Base-by-base conservation (phyloP, 805 yeast species). In the Huiozyma naganishii region DNA sequence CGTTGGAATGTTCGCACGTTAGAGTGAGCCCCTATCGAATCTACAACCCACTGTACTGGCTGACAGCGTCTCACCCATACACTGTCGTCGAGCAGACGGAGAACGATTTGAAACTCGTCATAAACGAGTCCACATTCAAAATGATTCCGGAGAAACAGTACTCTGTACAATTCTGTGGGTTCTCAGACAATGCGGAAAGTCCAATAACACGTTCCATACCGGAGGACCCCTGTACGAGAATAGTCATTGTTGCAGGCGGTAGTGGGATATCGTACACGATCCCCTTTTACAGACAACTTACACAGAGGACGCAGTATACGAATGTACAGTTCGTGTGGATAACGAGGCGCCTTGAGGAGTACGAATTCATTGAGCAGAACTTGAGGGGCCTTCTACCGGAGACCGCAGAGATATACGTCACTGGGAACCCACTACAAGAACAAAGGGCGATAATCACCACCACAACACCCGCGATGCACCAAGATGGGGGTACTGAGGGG, bases 241-340 rank as follows among this genome's bases (percentile, higher is more conserved):
- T 73, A 35, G 72, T 78, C 1, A 57, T 67, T 11, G 68, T 82
- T 13, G 67, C 82, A 1, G 90, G 89, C 10, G 92, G 92, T 0
- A 75, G 86, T 1, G 89, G 90, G 1, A 72, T 83, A 8, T 78
- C 88, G 0, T 73, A 73, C 43, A 83, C 80, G 4, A 48, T 79
- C 7, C 79, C 83, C 0, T 36, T 79, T 1, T 72, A 67, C 52
- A 67, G 68, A 39, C 62, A 70, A 45, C 52, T 57, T 10, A 37
- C 44, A 23, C 27, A 36, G 32, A 32, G 39, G 11, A 12, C 12
- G n/a, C 29, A 5, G 17, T 7, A 45, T 46, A 29, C 48, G 46
- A 42, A 49, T 39, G 52, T 74, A 1, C 64, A 65, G 23, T 55
- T 80, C 41, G 58, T 73, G 6, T 82, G 90, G 90, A 64, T 77